These are phyloP conservation scores for Fragosphaeria purpurea DNA, from an alignment of 2,329 filamentous ascomycete species.

Conservation along the genomic window DNA sequence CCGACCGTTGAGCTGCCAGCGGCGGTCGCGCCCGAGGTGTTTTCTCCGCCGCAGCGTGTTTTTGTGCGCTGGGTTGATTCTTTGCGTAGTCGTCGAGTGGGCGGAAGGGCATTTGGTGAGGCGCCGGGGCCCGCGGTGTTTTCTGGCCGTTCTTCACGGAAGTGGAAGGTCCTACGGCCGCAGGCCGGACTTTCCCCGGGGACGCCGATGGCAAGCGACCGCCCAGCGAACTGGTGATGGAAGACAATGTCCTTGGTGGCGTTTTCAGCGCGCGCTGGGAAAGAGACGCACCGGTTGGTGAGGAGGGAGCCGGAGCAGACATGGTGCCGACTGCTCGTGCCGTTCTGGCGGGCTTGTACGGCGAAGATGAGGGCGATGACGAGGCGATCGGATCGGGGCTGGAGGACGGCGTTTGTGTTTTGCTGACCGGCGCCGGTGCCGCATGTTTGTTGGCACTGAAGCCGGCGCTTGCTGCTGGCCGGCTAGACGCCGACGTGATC, in stretches of 20 bases:
- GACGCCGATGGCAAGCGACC: slow-evolving; percentile 3
- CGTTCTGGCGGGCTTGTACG: neutral
- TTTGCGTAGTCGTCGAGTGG: neutral
- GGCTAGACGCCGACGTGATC: neutral
- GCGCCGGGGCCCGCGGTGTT: neutral
- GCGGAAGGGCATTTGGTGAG: slow-evolving; percentile 5
- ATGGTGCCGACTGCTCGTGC: neutral
- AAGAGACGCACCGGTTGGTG: neutral
- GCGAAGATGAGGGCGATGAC: neutral
- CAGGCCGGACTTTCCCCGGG: slow-evolving; percentile 1
- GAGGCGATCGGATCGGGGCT: neutral
- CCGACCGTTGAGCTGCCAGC: neutral
- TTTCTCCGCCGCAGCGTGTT: neutral
- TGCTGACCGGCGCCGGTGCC: neutral
- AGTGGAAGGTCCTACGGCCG: neutral
- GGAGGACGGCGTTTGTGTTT: neutral
- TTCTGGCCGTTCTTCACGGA: neutral
- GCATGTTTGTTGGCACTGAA: neutral
- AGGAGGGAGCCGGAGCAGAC: neutral
- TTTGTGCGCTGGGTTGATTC: neutral
- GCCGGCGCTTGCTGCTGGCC: neutral
- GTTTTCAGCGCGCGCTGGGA: slow-evolving; percentile 6
- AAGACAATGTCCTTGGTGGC: slow-evolving; percentile 1
- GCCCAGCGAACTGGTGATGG: neutral
- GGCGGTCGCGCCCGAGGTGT: neutral